These are phyloP conservation scores for Elsinoe fawcettii DNA, from an alignment of 2,329 filamentous ascomycete species.

Conservation along the genomic window DNA sequence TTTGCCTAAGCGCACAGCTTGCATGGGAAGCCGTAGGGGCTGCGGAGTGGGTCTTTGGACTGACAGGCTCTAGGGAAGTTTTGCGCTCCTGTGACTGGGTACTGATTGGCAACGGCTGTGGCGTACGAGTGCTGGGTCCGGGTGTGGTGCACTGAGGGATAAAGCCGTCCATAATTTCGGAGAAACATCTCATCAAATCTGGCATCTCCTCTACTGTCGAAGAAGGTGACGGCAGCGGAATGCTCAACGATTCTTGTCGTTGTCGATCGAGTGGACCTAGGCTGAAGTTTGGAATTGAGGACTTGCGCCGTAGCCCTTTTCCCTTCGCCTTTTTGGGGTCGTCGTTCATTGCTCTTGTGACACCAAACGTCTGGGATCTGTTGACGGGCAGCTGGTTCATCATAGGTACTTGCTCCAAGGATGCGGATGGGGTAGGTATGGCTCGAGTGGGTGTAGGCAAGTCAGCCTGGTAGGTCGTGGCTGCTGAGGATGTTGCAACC, in stretches of 20 bases:
- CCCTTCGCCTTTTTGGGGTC: neutral
- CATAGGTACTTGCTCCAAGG: neutral
- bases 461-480: neutral
- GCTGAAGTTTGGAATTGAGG: neutral
- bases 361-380: neutral
- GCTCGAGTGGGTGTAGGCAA: neutral
- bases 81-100: neutral
- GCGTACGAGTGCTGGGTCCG: neutral
- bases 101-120: neutral
- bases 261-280: neutral
- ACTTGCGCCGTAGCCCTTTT: neutral
- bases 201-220: slow-evolving; percentile 3
- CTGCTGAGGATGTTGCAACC: neutral
- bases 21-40: neutral
- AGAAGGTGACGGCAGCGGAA: neutral
- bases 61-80: slow-evolving; percentile 2
- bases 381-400: neutral
- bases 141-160: too few species aligned
- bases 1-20: neutral
- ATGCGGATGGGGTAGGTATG: neutral
- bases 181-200: neutral
- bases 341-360: neutral
- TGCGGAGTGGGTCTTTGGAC: neutral
- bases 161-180: neutral
- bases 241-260: neutral